Evolutionary conservation across 306 rosid species (phyloP).

Genomic region (Cyamopsis tetragonoloba): DNA sequence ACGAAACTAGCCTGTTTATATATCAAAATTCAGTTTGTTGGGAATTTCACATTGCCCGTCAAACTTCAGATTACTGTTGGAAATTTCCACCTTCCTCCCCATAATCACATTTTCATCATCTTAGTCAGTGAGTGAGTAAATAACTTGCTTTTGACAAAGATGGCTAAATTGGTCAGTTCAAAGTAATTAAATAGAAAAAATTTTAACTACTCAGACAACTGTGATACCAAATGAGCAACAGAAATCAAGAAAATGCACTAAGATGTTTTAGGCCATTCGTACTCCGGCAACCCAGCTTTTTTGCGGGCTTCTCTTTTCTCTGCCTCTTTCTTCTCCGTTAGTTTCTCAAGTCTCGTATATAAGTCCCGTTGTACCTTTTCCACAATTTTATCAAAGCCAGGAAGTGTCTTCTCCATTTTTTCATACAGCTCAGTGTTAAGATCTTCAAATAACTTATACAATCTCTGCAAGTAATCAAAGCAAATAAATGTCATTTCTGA

Average conservation of each 20-base stretch:
- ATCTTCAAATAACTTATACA: conserved; percentile 14
- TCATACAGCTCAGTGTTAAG: conserved; percentile 15
- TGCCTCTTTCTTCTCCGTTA: conserved; percentile 28
- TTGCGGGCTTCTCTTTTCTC: conserved; percentile 34
- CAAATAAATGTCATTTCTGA: conserved; percentile 10
- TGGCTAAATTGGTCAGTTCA: conserved; percentile 7
- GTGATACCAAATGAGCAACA: conserved; percentile 19
- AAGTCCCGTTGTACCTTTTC: conserved; percentile 30
- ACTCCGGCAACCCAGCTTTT: conserved; percentile 16
- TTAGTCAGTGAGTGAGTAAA: neutral
- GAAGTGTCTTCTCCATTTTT: conserved; percentile 31
- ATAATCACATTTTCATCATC: conserved; percentile 2
- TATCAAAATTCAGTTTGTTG: no score
- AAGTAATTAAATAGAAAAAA: conserved; percentile 3
- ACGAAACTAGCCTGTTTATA: neutral
- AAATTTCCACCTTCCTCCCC: neutral
- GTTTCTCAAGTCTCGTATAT: conserved; percentile 11
- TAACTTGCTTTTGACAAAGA: neutral
- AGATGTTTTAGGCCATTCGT: neutral
- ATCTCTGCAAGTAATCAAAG: conserved; percentile 47
- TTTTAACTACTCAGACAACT: neutral
- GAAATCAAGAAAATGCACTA: conserved; percentile 3
- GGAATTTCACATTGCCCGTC: neutral
- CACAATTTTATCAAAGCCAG: conserved; percentile 52
- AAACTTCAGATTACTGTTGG: conserved; percentile 3